phyloP scores from a whole-genome alignment of 2,329 filamentous ascomycete genomes.

The Pseudogymnoascus sp. region DNA sequence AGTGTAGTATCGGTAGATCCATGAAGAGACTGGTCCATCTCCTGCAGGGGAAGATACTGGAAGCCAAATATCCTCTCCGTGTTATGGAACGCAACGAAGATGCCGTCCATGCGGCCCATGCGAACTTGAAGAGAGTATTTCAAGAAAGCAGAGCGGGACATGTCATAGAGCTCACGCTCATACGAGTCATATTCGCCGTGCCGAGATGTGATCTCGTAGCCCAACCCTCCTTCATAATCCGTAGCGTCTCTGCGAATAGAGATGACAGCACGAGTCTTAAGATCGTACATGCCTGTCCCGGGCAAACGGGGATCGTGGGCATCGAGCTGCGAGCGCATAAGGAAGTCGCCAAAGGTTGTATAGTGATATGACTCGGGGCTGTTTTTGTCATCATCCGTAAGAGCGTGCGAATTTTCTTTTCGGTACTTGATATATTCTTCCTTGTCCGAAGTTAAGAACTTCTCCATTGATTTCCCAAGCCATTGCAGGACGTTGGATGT shows the following conservation, averaged over 20 bases:
- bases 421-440: slow-evolving; percentile 82
- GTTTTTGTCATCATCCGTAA: slow-evolving; percentile 62
- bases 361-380: slow-evolving; percentile 79
- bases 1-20: slow-evolving; percentile 57
- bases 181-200: slow-evolving; percentile 82
- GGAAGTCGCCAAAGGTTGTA: slow-evolving; percentile 73
- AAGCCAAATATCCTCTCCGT: slow-evolving; percentile 93
- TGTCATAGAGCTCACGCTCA: slow-evolving; percentile 92
- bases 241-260: slow-evolving; percentile 79
- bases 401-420: slow-evolving; percentile 54
- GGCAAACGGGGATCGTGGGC: slow-evolving; percentile 79
- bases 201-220: slow-evolving; percentile 74
- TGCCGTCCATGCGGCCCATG: slow-evolving; percentile 97
- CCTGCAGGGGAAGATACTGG: slow-evolving; percentile 77
- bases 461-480: slow-evolving; percentile 94
- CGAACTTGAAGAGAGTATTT: slow-evolving; percentile 96
- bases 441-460: slow-evolving; percentile 75
- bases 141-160: slow-evolving; percentile 88
- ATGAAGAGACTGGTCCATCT: slow-evolving; percentile 89
- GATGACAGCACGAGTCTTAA: slow-evolving; percentile 90
- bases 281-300: slow-evolving; percentile 86
- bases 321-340: slow-evolving; percentile 93
- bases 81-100: slow-evolving; percentile 96
- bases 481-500: slow-evolving; percentile 78
- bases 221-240: slow-evolving; percentile 64